phyloP scores from a whole-genome alignment of 306 rosid genomes.

The Arachis hypogaea region DNA sequence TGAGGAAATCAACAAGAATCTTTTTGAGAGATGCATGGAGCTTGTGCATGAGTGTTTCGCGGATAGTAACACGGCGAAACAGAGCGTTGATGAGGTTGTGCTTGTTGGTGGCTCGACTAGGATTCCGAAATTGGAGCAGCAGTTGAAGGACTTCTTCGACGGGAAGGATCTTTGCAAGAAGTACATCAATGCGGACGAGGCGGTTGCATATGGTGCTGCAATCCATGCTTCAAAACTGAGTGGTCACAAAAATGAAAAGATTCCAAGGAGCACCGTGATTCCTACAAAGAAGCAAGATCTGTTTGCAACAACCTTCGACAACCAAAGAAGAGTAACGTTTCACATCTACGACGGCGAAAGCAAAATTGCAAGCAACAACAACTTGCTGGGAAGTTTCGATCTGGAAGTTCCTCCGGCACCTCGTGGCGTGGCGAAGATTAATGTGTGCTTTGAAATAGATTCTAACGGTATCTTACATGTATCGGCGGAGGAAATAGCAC shows the following conservation, averaged over 20 bases:
- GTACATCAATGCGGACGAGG: slow-evolving; percentile 5
- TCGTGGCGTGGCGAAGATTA: slow-evolving; percentile 40
- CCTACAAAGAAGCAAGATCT: slow-evolving; percentile 41
- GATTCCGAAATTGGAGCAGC: slow-evolving; percentile 10
- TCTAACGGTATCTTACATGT: slow-evolving; percentile 43
- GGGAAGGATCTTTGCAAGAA: neutral
- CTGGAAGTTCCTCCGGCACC: slow-evolving; percentile 49
- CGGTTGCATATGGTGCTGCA: slow-evolving; percentile 3
- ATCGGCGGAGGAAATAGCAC: neutral
- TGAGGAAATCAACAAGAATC: slow-evolving; percentile 19
- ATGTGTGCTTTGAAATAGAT: slow-evolving; percentile 48
- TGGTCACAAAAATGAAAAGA: neutral
- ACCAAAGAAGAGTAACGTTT: slow-evolving; percentile 15
- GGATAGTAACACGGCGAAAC: slow-evolving; percentile 14
- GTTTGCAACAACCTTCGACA: slow-evolving; percentile 38
- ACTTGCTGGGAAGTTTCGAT: slow-evolving; percentile 46
- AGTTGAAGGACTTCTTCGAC: slow-evolving; percentile 1
- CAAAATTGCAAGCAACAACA: slow-evolving; percentile 40
- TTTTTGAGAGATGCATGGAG: slow-evolving; percentile 21
- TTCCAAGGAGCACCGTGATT: slow-evolving; percentile 1
- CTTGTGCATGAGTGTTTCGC: slow-evolving; percentile 13
- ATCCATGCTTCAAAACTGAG: neutral
- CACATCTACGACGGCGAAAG: slow-evolving; percentile 63
- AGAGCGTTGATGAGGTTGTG: slow-evolving; percentile 3
- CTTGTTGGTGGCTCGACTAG: slow-evolving; percentile 15